Percentiles rank a stretch among this genome's conserved stretches.
Conservation (phyloP, 768 basidiomycete species). For the Sporobolomyces roseus region DNA sequence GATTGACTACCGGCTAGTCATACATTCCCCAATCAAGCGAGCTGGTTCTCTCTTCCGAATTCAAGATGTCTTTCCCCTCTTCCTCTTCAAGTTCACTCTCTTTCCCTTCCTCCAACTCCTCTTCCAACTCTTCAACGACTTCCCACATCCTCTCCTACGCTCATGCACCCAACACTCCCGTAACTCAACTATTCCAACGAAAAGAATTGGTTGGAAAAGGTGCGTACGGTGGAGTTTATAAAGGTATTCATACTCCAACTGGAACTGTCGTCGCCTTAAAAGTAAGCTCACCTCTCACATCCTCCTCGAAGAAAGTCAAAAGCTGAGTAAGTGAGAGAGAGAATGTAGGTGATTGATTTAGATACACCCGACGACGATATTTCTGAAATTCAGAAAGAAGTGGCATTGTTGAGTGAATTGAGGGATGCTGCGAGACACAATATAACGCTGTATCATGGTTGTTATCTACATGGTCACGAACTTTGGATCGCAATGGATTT, state of each 20-base stretch:
- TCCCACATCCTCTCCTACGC: conserved; percentile 13
- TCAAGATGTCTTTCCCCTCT: not conserved
- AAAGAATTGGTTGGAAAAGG: conserved; percentile 60
- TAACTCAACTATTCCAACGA: conserved; percentile 20
- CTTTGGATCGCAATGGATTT: conserved; percentile 99
- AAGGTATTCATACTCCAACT: conserved; percentile 71
- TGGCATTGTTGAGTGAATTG: conserved; percentile 82
- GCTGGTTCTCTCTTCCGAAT: too few relatives aligned
- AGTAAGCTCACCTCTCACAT: not conserved
- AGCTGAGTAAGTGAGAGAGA: conserved; percentile 17
- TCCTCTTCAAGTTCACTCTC: not conserved
- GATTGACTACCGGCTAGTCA: too few relatives aligned
- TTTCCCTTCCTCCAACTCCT: not conserved
- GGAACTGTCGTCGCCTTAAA: conserved; percentile 92
- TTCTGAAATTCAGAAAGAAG: conserved; percentile 91
- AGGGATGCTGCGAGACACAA: conserved; percentile 74
- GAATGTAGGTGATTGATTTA: conserved; percentile 73
- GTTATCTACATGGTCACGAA: conserved; percentile 86
- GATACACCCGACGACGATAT: conserved; percentile 96
- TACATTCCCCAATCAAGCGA: too few relatives aligned
- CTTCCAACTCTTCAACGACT: not conserved
- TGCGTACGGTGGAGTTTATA: conserved; percentile 92
- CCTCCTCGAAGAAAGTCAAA: not conserved
- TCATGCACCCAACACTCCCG: not conserved
- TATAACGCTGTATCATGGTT: conserved; percentile 93